These are phyloP conservation scores for Septoria petroselini DNA, from an alignment of 2,329 filamentous ascomycete species.

Conservation along the genomic window DNA sequence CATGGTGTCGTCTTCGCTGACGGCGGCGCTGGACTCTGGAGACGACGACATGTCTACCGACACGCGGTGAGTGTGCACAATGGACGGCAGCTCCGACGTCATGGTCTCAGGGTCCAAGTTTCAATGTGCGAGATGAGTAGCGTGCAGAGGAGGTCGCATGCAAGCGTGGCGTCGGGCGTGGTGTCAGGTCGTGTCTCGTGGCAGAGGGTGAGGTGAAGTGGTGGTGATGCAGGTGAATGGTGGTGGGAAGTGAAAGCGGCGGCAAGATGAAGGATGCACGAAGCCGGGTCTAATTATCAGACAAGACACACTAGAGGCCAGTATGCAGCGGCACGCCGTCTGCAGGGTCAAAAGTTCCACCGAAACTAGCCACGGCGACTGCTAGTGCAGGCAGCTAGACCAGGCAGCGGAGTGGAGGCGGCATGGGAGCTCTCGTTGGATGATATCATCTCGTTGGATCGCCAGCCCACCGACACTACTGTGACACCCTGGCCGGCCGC, in stretches of 20 bases:
- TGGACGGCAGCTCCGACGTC: constrained; percentile 29
- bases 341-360: no score
- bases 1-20: constrained; percentile 35
- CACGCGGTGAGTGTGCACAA: constrained; percentile 21
- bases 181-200: background rate
- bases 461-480: no score
- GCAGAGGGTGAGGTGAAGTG: background rate
- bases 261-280: no score
- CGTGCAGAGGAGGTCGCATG: background rate
- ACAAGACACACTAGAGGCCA: background rate
- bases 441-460: no score
- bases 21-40: constrained; percentile 33
- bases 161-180: background rate
- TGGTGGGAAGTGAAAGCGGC: background rate
- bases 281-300: constrained; percentile 8
- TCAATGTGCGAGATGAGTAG: no score
- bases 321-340: no score
- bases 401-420: no score
- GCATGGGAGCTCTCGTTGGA: no score
- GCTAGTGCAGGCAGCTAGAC: no score
- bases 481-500: no score
- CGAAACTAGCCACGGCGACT: no score
- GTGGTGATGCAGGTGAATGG: background rate
- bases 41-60: constrained; percentile 25
- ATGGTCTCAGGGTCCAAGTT: constrained; percentile 15